Base-by-base conservation (phyloP, 2,329 filamentous ascomycete genomes). In the Colletotrichum chlorophyti region DNA sequence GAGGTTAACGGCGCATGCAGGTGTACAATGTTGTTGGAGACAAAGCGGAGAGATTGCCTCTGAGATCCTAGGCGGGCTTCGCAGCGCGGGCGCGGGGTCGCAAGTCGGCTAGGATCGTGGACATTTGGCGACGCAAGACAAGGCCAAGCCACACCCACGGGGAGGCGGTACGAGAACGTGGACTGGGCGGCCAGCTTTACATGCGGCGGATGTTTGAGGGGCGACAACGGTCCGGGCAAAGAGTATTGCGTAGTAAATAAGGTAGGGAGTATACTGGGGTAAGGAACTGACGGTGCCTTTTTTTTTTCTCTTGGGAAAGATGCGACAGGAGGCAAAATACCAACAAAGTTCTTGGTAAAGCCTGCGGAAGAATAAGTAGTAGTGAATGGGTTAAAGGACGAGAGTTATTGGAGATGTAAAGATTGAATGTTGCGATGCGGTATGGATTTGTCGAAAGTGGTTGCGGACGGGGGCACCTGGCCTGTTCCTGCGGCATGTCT, bases 61-160 rank as follows among this genome's bases (percentile, higher is more conserved):
- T 60, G 40, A 27, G 34, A 32, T 58, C 27, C 53, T 19, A 27
- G 41, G 29, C 35, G 53, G 46, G 58, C 53, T 60, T 58, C 46
- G 53, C 58, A 58, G 53, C 58, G 58, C 58, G 58, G 46, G 53
- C 58, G 58, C 58, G 58, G 46, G 58, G 58, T 60, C 53, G 47
- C 58, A 60, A 40, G 45, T 58, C 37, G 48, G 46, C 58, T 46
- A 60, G 47, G 47, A 58, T 53, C 58, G 46, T 60, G 53, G 53
- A 58, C 58, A 60, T 60, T 58, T 60, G 58, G 58, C 53, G 53
- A 57, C 52, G 46, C 57, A 47, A 58, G 53, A 60, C 47, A 58
- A 42, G 47, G 27, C 40, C 57, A 60, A 60, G 57, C 57, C 57
- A 60, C 57, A 57, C 37, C 57, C 43, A 55, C 57, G 38, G 53